Base-by-base conservation (phyloP, 305 asterid genomes). In the Fraxinus xanthoxyloides region DNA sequence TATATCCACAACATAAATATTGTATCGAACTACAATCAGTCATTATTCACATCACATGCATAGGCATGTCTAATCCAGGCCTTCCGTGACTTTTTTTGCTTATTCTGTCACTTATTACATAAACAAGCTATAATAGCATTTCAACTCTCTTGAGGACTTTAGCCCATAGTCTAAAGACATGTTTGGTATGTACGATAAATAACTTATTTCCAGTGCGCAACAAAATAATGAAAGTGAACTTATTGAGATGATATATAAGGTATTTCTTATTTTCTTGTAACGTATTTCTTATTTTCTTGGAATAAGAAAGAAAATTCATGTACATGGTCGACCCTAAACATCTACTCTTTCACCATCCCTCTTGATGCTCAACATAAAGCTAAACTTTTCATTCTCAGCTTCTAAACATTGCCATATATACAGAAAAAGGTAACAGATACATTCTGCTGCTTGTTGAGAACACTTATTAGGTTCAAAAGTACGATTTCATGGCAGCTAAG, bases 371-470 rank as follows among this genome's bases (percentile, higher is more conserved):
- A 51, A 51, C 31, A 4, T 59, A 59, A 23, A 19, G 31, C 30
- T 73, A 40, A 34, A 72, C 26, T 1, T n/a, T 35, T 19, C 30
- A 76, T 54, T 83, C 87, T 75, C 91, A 85, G 83, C 89, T 59
- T 75, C 85, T 72, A 77, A 73, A 81, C 75, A 79, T 51, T 51
- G 23, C 34, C 6, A 31, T 65, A 28, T 17, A 79, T 81, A 43
- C 80, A 84, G 87, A 82, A 72, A 73, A 40, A 81, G 26, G 26
- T 32, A 72, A 77, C 80, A 80, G 30, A 81, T 26, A 73, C 56
- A 21, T 28, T 75, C n/a, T 54, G 38, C 36, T 26, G 63, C 78
- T 59, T 81, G 86, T 88, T 80, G 88, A 87, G 84, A 88, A 74
- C 8, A 67, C 48, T 2, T 43, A 77, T 63, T 10, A 56, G 89